Conservation (phyloP, 2,329 filamentous ascomycete genomes). For the Talaromyces verruculosus region DNA sequence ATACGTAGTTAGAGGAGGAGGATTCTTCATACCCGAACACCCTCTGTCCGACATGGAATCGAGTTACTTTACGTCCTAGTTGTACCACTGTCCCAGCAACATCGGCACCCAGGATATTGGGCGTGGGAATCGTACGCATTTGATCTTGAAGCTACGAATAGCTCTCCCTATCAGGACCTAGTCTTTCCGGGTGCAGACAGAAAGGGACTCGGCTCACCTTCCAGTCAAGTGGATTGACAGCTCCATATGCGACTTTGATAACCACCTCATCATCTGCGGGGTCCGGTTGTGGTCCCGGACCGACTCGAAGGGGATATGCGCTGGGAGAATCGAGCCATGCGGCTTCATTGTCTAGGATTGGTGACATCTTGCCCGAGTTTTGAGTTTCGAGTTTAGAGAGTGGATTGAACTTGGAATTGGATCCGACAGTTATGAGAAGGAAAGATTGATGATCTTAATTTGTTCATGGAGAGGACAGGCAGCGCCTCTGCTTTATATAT, state of each 20-base stretch:
- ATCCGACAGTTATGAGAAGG: not conserved
- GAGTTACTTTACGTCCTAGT: constrained; percentile 45
- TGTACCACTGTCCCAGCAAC: constrained; percentile 48
- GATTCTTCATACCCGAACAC: constrained; percentile 35
- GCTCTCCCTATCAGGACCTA: not conserved
- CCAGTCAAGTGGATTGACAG: constrained; percentile 23
- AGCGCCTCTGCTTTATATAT: not conserved
- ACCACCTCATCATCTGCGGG: constrained; percentile 21
- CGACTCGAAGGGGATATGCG: constrained; percentile 14
- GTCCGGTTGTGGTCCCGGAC: constrained; percentile 15
- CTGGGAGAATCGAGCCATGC: constrained; percentile 18
- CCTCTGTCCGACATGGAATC: constrained; percentile 45
- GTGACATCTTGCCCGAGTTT: not conserved
- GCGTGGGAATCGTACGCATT: constrained; percentile 26
- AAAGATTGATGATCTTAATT: not conserved
- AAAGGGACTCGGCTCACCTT: not conserved
- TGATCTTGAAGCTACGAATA: not conserved
- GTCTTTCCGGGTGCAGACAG: not conserved
- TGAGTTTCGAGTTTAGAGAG: constrained; percentile 25
- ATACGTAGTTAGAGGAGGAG: not conserved
- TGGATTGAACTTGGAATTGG: not conserved
- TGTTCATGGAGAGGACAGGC: no score
- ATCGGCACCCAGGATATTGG: constrained; percentile 43
- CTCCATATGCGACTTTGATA: constrained; percentile 19
- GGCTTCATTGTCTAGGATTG: constrained; percentile 19